phyloP scores from a whole-genome alignment of 163 green algal species.

The Botryococcus braunii region DNA sequence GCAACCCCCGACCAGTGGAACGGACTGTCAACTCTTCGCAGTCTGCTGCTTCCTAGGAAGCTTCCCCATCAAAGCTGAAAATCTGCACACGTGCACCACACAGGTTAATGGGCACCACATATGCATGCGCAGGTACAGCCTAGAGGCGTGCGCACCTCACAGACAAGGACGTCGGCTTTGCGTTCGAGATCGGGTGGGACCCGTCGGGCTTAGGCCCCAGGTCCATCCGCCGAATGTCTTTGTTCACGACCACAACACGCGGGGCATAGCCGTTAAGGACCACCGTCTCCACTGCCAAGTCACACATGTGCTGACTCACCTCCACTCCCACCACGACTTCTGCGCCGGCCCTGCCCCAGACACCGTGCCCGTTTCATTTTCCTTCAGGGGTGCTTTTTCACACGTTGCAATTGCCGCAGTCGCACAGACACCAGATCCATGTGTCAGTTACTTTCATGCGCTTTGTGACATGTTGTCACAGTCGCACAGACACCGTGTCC shows the following conservation, averaged over 20 bases:
- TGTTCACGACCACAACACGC: conserved; percentile 49
- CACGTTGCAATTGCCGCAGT: too few species aligned
- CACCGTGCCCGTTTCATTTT: conserved; percentile 10
- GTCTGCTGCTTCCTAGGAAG: too few species aligned
- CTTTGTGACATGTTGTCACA: too few species aligned
- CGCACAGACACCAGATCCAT: too few species aligned
- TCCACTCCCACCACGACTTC: conserved; percentile 45
- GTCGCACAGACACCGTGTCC: too few species aligned
- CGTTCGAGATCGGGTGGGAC: conserved; percentile 36
- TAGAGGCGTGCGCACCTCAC: conserved; percentile 35
- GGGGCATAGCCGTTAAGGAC: conserved; percentile 49
- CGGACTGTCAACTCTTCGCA: too few species aligned
- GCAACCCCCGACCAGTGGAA: too few species aligned
- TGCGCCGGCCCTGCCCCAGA: conserved; percentile 42
- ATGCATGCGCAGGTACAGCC: too few species aligned
- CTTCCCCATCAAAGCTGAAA: too few species aligned
- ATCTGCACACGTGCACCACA: too few species aligned
- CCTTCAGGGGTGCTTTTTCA: conserved; percentile 9
- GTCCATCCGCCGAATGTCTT: conserved; percentile 48
- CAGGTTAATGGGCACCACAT: too few species aligned
- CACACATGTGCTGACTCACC: conserved; percentile 51
- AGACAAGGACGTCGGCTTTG: conserved; percentile 56
- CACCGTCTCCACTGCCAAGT: conserved; percentile 45
- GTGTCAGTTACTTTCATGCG: too few species aligned
- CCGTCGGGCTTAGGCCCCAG: conserved; percentile 38